Conservation (phyloP, 1,284 basidiomycete genomes). For the Boletellus dicymbophilus region DNA sequence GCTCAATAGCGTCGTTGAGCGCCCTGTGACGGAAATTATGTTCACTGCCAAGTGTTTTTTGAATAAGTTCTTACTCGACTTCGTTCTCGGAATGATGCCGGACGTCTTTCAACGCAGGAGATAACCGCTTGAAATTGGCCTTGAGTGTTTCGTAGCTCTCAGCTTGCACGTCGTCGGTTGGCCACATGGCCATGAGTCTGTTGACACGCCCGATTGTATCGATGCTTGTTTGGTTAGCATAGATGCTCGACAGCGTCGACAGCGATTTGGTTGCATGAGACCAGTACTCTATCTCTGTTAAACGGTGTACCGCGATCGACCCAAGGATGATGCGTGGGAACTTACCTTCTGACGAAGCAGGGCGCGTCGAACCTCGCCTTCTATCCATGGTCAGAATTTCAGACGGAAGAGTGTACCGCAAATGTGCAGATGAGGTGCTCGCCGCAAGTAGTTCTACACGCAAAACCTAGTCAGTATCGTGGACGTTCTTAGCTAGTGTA, state of each 20-base stretch:
- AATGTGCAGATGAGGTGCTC: conserved; percentile 7
- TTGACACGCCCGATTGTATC: conserved; percentile 73
- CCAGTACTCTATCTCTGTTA: conserved; percentile 70
- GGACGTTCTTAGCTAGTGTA: conserved; percentile 11
- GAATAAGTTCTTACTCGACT: conserved; percentile 48
- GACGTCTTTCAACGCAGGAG: conserved; percentile 61
- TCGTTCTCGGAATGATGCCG: conserved; percentile 61
- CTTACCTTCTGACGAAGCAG: conserved; percentile 36
- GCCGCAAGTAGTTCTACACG: conserved; percentile 7
- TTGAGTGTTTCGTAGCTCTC: conserved; percentile 69
- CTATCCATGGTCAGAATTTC: conserved; percentile 26
- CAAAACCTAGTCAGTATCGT: background rate
- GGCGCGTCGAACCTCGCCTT: conserved; percentile 32
- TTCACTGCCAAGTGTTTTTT: conserved; percentile 9
- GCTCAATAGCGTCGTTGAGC: conserved; percentile 71
- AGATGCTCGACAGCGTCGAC: conserved; percentile 52
- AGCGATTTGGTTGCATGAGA: conserved; percentile 61
- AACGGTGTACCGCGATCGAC: conserved; percentile 4
- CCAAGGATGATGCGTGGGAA: conserved; percentile 27
- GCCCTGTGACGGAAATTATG: conserved; percentile 45
- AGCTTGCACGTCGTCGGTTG: conserved; percentile 62
- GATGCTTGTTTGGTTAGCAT: conserved; percentile 46
- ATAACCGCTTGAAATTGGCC: conserved; percentile 61
- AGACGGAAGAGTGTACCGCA: background rate
- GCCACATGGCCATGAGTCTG: conserved; percentile 69